phyloP scores from a whole-genome alignment of 139 green algal species.

The Chlamydomonas applanata region DNA sequence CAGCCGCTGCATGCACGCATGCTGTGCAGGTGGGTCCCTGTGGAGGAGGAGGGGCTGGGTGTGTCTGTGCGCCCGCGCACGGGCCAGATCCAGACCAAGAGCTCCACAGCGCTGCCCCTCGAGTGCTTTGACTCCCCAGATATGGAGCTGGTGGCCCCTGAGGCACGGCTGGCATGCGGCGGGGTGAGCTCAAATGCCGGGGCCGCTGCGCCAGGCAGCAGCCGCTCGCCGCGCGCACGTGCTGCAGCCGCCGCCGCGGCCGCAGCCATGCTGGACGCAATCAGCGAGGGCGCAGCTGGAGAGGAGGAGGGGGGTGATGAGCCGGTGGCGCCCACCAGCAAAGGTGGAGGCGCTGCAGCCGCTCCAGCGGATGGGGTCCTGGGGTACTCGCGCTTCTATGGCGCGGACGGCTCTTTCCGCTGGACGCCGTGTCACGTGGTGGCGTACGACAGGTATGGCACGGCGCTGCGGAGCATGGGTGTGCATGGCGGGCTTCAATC shows the following conservation, averaged over 20 bases:
- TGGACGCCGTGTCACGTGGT: conserved; percentile 51
- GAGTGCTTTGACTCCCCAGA: conserved; percentile 68
- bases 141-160: conserved; percentile 43
- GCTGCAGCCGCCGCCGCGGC: background rate
- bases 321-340: too few species aligned
- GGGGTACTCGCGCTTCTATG: conserved; percentile 61
- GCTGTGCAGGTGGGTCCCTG: conserved; percentile 7
- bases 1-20: too few species aligned
- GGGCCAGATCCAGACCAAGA: conserved; percentile 39
- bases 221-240: background rate
- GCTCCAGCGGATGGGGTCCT: conserved; percentile 2
- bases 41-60: background rate
- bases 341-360: background rate
- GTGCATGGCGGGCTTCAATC: too few species aligned
- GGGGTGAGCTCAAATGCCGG: too few species aligned
- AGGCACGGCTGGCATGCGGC: conserved; percentile 29
- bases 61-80: conserved; percentile 36
- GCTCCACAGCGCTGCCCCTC: conserved; percentile 43
- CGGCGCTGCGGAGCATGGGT: background rate
- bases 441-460: conserved; percentile 20
- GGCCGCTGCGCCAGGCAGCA: conserved; percentile 11
- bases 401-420: conserved; percentile 48
- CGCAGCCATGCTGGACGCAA: background rate
- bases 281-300: background rate
- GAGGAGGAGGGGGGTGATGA: too few species aligned